phyloP scores from a whole-genome alignment of 1,284 basidiomycete genomes.

The Leccinum fuscescens region DNA sequence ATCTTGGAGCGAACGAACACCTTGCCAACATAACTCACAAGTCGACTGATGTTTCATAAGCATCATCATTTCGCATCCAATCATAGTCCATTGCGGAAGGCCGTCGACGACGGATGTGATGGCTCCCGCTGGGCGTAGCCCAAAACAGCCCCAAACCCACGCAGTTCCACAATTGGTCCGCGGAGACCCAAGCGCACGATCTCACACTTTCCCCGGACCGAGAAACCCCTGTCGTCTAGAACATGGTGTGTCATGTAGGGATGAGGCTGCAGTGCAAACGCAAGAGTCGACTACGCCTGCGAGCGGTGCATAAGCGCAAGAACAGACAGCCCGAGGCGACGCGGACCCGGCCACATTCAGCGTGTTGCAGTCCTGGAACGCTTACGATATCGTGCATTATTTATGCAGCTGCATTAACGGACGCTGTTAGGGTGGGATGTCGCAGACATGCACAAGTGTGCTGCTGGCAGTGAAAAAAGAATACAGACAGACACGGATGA shows the following conservation, averaged over 20 bases:
- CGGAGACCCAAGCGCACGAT: constrained; percentile 17
- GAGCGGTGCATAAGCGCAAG: constrained; percentile 10
- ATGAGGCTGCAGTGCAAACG: constrained; percentile 4
- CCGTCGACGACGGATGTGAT: constrained; percentile 26
- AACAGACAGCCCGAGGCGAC: constrained; percentile 5
- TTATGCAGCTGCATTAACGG: neutral
- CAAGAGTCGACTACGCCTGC: neutral
- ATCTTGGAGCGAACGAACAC: constrained; percentile 9
- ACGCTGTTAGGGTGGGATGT: constrained; percentile 11
- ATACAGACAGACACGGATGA: neutral
- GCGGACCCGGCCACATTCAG: constrained; percentile 4
- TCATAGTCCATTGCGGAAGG: constrained; percentile 21
- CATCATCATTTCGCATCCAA: constrained; percentile 14
- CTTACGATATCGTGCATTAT: constrained; percentile 6
- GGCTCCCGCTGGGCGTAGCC: constrained; percentile 11
- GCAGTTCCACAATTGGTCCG: constrained; percentile 20
- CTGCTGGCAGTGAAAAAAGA: neutral
- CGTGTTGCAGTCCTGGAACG: neutral
- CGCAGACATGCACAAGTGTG: neutral
- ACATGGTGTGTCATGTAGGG: neutral
- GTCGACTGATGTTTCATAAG: constrained; percentile 22
- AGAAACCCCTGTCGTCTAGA: constrained; percentile 4
- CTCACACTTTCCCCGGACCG: constrained; percentile 6
- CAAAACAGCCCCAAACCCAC: constrained; percentile 21
- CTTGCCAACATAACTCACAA: constrained; percentile 15